Percentiles rank a stretch among this genome's conserved stretches.
Conservation (phyloP, 1,139 yeast genomes). For the Pneumocystis oryctolagi region DNA sequence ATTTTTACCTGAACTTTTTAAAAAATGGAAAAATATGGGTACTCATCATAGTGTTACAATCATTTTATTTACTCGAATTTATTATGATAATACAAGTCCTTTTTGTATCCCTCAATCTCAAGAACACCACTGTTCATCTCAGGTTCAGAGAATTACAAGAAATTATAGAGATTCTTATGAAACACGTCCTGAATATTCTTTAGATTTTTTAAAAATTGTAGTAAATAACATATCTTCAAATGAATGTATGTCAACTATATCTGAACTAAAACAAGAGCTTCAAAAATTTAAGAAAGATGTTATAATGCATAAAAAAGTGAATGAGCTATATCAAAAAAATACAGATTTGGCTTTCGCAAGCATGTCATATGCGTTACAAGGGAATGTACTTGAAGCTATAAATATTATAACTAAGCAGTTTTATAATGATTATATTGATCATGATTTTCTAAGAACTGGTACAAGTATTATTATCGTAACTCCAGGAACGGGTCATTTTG, state of each 20-base stretch:
- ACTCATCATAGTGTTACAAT: constrained; percentile 87
- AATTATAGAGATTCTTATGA: constrained; percentile 21
- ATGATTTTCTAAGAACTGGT: constrained; percentile 76
- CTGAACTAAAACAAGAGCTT: constrained; percentile 68
- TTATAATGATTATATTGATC: constrained; percentile 66
- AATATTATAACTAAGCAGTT: constrained; percentile 68
- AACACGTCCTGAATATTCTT: neutral
- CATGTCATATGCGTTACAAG: constrained; percentile 73
- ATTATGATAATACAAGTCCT: constrained; percentile 21
- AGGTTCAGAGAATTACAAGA: constrained; percentile 14
- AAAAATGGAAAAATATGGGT: constrained; percentile 70
- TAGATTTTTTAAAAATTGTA: constrained; percentile 80
- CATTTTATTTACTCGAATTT: constrained; percentile 73
- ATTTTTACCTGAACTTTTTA: constrained; percentile 75
- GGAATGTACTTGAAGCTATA: constrained; percentile 76
- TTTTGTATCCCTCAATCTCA: neutral
- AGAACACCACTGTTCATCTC: constrained; percentile 1
- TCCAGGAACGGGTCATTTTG: constrained; percentile 88
- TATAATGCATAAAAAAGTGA: constrained; percentile 25
- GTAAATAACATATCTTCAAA: constrained; percentile 62
- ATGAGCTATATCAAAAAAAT: constrained; percentile 18
- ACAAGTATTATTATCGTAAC: constrained; percentile 73
- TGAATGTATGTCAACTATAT: constrained; percentile 81
- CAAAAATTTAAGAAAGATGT: constrained; percentile 69
- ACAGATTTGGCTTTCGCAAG: constrained; percentile 24